These are phyloP conservation scores for Colletotrichum sp. DNA, from an alignment of 2,329 filamentous ascomycete genomes.

Conservation along the genomic window DNA sequence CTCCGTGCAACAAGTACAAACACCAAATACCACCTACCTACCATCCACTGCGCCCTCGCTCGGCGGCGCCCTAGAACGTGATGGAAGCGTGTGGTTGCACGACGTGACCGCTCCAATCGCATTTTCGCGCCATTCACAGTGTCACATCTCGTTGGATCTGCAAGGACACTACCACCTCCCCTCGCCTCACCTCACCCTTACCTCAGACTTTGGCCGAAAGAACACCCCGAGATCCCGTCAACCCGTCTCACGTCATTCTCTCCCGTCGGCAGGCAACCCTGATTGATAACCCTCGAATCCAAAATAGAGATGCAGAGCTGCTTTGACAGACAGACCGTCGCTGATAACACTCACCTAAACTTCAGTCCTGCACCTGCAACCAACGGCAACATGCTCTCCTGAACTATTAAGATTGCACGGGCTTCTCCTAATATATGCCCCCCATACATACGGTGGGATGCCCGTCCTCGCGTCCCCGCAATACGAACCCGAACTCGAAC, in stretches of 20 bases:
- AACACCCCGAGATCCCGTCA: background rate
- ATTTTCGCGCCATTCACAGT: background rate
- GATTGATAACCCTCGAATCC: background rate
- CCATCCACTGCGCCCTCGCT: background rate
- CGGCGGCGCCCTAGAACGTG: background rate
- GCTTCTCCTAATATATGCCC: background rate
- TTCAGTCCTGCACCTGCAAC: background rate
- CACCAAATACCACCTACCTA: background rate
- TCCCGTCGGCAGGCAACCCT: background rate
- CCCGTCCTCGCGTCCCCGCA: background rate
- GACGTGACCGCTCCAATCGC: background rate
- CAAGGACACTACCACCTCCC: background rate
- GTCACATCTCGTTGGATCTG: background rate
- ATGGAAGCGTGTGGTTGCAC: background rate
- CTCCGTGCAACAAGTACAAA: background rate
- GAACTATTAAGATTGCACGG: background rate
- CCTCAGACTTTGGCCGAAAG: background rate
- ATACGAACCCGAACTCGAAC: slow-evolving; percentile 15
- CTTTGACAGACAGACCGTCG: background rate
- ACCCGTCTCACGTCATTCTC: background rate
- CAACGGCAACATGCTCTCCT: background rate
- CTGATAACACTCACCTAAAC: background rate
- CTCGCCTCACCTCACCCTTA: background rate
- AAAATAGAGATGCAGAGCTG: background rate
- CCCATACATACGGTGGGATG: background rate